Conservation (phyloP, 1,284 basidiomycete genomes). For the Termitomyces sp. region DNA sequence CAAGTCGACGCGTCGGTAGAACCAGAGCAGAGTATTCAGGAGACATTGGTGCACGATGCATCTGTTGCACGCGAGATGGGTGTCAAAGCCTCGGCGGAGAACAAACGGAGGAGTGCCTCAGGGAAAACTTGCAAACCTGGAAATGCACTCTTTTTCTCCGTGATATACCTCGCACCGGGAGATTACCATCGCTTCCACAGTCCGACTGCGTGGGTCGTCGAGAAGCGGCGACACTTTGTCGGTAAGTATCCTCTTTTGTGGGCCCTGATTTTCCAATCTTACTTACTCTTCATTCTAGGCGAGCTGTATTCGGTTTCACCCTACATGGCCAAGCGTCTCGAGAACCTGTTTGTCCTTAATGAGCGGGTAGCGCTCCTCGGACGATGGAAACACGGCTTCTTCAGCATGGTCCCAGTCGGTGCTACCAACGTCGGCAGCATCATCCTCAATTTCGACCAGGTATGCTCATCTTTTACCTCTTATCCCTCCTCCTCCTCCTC, state of each 20-base stretch:
- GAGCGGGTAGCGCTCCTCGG: conserved; percentile 97
- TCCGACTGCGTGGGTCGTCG: conserved; percentile 95
- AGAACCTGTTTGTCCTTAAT: conserved; percentile 95
- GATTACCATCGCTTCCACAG: conserved; percentile 99
- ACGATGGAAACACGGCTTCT: conserved; percentile 94
- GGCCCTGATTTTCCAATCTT: conserved; percentile 1
- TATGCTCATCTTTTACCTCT: conserved; percentile 25
- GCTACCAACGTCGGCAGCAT: conserved; percentile 99
- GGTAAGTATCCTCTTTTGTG: conserved; percentile 55
- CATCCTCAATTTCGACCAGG: conserved; percentile 93
- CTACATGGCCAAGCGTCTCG: conserved; percentile 88
- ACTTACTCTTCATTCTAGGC: conserved; percentile 34
- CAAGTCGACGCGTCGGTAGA: conserved; percentile 60
- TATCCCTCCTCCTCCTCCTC: background rate
- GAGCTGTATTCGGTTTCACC: conserved; percentile 97
- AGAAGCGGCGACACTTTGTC: conserved; percentile 91
- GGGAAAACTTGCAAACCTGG: conserved; percentile 54
- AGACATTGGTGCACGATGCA: conserved; percentile 58
- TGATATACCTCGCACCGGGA: conserved; percentile 97
- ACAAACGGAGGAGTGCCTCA: conserved; percentile 34
- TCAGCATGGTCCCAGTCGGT: conserved; percentile 95
- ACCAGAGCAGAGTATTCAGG: conserved; percentile 44
- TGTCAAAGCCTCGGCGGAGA: conserved; percentile 39
- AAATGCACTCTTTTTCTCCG: conserved; percentile 86
- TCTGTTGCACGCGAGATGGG: conserved; percentile 69